Evolutionary conservation across 2,329 filamentous ascomycete species (phyloP).

Genomic region (Aspergillus tamarii): DNA sequence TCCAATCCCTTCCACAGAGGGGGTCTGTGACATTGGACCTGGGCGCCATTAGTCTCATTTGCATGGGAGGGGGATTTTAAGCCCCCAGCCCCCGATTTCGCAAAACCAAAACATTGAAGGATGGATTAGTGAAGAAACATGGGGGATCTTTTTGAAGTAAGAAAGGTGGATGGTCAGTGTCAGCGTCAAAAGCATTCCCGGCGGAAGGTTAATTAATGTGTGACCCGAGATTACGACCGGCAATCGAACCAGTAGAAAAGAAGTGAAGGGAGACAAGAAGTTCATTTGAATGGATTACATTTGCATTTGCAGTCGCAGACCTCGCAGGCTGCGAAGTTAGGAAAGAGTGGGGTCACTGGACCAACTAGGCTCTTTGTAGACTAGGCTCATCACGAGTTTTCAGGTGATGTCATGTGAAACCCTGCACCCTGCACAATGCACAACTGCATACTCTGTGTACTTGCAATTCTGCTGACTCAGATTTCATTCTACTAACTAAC

Average conservation of each 20-base stretch:
- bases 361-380: not conserved
- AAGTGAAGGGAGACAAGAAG: not conserved
- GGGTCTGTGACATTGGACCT: slow-evolving; percentile 6
- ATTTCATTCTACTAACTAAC: no score
- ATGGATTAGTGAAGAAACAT: not conserved
- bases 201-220: not conserved
- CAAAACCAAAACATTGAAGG: not conserved
- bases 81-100: not conserved
- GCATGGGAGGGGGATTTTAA: slow-evolving; percentile 6
- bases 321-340: no score
- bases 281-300: not conserved
- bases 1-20: slow-evolving; percentile 16
- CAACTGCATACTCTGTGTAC: no score
- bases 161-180: not conserved
- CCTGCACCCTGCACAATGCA: no score
- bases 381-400: not conserved
- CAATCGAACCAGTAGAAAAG: not conserved
- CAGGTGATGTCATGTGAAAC: not conserved
- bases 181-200: not conserved
- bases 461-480: not conserved
- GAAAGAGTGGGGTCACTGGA: not conserved
- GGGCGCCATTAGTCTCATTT: slow-evolving; percentile 10
- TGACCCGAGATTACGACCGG: not conserved
- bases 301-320: no score
- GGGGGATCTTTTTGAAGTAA: not conserved